A percentile compares a stretch with the other conserved stretches of the same genome.
Evolutionary conservation across 176 grass and related monocot species (phyloP).

Genomic region (Hordeum vulgare): DNA sequence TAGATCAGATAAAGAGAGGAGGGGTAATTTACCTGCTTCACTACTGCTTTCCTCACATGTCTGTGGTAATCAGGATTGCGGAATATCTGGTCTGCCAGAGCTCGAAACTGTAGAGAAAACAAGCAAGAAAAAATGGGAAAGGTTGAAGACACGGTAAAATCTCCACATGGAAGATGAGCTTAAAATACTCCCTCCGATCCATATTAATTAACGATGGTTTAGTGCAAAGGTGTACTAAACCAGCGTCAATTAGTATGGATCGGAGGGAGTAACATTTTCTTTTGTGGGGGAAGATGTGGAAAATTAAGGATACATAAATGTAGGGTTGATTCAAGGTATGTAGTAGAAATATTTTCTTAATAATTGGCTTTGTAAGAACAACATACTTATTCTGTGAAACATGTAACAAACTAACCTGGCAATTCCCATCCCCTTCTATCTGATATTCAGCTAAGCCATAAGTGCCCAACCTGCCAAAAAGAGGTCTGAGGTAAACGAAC

Average conservation of each 20-base stretch:
- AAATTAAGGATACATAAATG: not conserved
- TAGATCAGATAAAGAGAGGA: slow-evolving; percentile 12
- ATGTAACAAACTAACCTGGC: slow-evolving; percentile 59
- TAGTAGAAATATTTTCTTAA: not conserved
- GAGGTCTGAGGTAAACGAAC: not conserved
- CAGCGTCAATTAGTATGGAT: too few species aligned
- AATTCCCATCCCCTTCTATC: slow-evolving; percentile 98
- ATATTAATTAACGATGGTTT: too few species aligned
- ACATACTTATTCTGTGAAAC: not conserved
- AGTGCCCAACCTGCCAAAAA: slow-evolving; percentile 53
- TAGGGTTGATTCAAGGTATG: not conserved
- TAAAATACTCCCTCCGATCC: too few species aligned
- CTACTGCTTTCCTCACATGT: slow-evolving; percentile 68
- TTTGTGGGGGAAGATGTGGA: not conserved
- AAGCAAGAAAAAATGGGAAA: not conserved
- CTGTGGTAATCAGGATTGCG: slow-evolving; percentile 93
- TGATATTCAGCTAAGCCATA: slow-evolving; percentile 97
- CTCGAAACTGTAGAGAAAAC: slow-evolving; percentile 69
- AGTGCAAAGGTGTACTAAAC: too few species aligned
- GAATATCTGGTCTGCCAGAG: slow-evolving; percentile 97
- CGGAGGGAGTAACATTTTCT: too few species aligned
- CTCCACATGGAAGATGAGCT: not conserved
- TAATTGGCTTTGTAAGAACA: slow-evolving; percentile 1
- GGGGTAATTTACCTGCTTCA: slow-evolving; percentile 58
- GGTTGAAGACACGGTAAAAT: not conserved